These are phyloP conservation scores for Chalaropsis thielavioides DNA, from an alignment of 2,329 filamentous ascomycete species.

Conservation along the genomic window DNA sequence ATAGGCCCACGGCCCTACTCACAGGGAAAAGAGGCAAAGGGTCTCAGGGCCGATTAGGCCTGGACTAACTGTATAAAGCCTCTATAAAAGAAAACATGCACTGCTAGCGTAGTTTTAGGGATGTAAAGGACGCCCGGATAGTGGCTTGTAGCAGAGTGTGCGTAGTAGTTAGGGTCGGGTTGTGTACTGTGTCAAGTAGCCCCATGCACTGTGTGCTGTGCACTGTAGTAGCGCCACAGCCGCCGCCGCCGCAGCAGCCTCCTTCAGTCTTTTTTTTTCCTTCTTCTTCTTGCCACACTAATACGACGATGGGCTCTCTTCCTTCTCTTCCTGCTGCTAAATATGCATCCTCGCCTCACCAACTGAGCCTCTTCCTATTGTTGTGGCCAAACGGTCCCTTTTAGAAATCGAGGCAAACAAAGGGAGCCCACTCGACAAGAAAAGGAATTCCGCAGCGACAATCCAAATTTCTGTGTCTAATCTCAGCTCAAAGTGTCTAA, in stretches of 20 bases:
- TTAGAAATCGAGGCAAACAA: too few species aligned
- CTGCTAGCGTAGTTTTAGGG: neutral
- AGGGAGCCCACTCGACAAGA: too few species aligned
- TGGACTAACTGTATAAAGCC: neutral
- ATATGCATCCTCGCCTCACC: too few species aligned
- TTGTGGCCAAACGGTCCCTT: too few species aligned
- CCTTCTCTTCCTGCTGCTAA: too few species aligned
- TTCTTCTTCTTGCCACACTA: neutral
- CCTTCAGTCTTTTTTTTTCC: neutral
- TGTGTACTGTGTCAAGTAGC: too few species aligned
- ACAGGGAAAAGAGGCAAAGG: neutral
- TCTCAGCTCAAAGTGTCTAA: neutral
- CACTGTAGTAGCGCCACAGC: too few species aligned
- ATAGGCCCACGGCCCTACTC: neutral
- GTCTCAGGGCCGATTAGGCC: neutral
- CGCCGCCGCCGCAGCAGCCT: too few species aligned
- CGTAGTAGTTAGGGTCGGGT: neutral
- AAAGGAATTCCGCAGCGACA: too few species aligned
- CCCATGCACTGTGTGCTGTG: neutral
- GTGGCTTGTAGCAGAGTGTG: neutral
- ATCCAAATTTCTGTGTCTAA: too few species aligned
- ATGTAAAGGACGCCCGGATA: neutral
- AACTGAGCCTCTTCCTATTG: too few species aligned
- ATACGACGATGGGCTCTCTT: too few species aligned
- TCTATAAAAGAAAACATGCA: neutral